These are phyloP conservation scores for Flaveria linearis DNA, from an alignment of 129 eudicot species.

Conservation along the genomic window DNA sequence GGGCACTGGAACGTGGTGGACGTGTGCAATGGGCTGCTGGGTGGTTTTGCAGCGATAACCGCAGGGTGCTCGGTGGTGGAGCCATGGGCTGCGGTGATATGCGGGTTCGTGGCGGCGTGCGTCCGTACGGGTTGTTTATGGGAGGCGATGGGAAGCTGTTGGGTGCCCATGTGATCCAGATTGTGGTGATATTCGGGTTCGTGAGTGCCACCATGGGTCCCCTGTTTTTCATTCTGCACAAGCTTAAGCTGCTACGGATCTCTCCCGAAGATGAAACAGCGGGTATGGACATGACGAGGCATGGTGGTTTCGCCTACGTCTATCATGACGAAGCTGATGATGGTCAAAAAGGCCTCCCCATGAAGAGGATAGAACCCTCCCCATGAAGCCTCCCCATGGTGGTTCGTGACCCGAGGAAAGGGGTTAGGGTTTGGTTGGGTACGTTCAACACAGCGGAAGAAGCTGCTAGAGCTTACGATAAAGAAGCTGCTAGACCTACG, in stretches of 20 bases:
- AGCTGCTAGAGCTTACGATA: no score
- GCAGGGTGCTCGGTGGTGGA: conserved; percentile 66
- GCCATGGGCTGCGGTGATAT: conserved; percentile 65
- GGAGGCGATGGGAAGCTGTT: conserved; percentile 54
- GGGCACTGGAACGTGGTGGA: conserved; percentile 66
- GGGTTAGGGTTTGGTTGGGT: no score
- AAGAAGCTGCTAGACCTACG: no score
- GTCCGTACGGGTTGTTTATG: conserved; percentile 55
- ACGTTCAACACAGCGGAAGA: no score
- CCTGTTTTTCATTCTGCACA: conserved; percentile 35
- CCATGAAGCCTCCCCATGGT: no score
- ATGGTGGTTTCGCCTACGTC: conserved; percentile 65
- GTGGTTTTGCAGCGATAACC: conserved; percentile 63
- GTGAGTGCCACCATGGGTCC: conserved; percentile 62
- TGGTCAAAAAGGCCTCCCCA: conserved; percentile 44
- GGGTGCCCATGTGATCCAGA: conserved; percentile 54
- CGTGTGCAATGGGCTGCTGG: conserved; percentile 60
- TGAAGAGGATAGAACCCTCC: conserved; percentile 41
- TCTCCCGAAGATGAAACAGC: conserved; percentile 57
- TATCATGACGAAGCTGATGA: conserved; percentile 52
- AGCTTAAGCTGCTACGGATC: conserved; percentile 46
- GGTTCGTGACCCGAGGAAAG: no score
- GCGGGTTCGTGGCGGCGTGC: conserved; percentile 63
- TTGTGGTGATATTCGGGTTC: conserved; percentile 49
- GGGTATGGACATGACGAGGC: conserved; percentile 66